These are phyloP conservation scores for Theobroma grandiflorum DNA, from an alignment of 441 rosid genomes.

Conservation along the genomic window DNA sequence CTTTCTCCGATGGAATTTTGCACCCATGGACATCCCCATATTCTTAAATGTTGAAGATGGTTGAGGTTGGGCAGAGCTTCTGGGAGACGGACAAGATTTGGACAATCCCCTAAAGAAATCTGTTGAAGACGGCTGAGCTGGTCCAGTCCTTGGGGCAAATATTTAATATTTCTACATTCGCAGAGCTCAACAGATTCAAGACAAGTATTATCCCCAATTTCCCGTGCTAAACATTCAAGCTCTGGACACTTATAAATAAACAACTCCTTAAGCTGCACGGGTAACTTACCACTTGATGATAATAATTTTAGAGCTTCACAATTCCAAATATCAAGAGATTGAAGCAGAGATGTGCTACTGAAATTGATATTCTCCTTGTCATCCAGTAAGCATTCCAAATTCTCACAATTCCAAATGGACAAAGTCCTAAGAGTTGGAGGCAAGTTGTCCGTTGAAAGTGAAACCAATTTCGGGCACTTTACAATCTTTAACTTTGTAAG, in stretches of 20 bases:
- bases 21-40: too few species aligned
- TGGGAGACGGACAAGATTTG: not conserved
- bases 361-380: not conserved
- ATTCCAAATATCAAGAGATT: not conserved
- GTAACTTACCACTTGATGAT: too few species aligned
- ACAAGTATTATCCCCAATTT: too few species aligned
- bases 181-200: too few species aligned
- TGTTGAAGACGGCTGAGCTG: conserved; percentile 31
- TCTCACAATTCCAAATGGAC: not conserved
- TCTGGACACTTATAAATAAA: too few species aligned
- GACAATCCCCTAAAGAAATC: conserved; percentile 21
- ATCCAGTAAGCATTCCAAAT: not conserved
- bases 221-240: too few species aligned
- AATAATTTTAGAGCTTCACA: not conserved
- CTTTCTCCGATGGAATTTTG: too few species aligned
- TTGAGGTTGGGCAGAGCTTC: too few species aligned
- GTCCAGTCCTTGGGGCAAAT: conserved; percentile 33
- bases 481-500: not conserved
- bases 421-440: not conserved
- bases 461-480: not conserved
- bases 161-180: conserved; percentile 29
- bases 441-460: not conserved
- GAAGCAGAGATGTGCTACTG: not conserved
- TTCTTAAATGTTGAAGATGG: too few species aligned
- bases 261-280: too few species aligned